phyloP scores from a whole-genome alignment of 1,284 basidiomycete genomes.

The Gomphus bonarii region DNA sequence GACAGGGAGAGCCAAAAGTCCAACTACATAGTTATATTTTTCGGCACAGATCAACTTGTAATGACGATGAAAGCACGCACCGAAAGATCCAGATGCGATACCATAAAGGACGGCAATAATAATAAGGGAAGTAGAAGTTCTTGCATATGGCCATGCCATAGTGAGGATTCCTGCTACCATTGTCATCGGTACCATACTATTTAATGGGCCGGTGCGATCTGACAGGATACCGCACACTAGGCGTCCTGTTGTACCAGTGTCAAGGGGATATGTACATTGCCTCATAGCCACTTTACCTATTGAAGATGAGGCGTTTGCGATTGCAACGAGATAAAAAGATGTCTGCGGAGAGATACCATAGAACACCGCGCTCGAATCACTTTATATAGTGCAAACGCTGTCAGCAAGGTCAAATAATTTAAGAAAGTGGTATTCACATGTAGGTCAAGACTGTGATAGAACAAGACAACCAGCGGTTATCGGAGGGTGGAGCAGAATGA shows the following conservation, averaged over 20 bases:
- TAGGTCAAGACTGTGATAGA: background rate
- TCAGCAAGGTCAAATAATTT: background rate
- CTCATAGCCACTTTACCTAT: background rate
- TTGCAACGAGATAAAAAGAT: slow-evolving; percentile 36
- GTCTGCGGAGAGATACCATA: slow-evolving; percentile 27
- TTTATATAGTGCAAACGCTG: background rate
- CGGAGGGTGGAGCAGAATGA: background rate
- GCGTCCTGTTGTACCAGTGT: slow-evolving; percentile 24
- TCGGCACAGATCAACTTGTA: slow-evolving; percentile 28
- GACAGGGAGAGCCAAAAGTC: slow-evolving; percentile 31
- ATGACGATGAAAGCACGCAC: background rate
- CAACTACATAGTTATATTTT: background rate
- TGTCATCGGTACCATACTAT: slow-evolving; percentile 45
- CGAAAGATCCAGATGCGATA: slow-evolving; percentile 16
- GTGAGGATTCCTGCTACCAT: slow-evolving; percentile 39
- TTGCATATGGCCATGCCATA: slow-evolving; percentile 47
- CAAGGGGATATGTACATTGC: background rate
- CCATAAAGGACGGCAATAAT: slow-evolving; percentile 42
- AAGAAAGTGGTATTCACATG: background rate
- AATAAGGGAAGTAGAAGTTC: slow-evolving; percentile 29
- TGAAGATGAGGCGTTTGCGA: slow-evolving; percentile 33
- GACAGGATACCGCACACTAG: slow-evolving; percentile 28
- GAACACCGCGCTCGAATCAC: slow-evolving; percentile 22
- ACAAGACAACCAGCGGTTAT: background rate
- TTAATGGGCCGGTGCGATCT: slow-evolving; percentile 38